Evolutionary conservation across 2,329 filamentous ascomycete species (phyloP).

Genomic region (Aspergillus viridinutans): DNA sequence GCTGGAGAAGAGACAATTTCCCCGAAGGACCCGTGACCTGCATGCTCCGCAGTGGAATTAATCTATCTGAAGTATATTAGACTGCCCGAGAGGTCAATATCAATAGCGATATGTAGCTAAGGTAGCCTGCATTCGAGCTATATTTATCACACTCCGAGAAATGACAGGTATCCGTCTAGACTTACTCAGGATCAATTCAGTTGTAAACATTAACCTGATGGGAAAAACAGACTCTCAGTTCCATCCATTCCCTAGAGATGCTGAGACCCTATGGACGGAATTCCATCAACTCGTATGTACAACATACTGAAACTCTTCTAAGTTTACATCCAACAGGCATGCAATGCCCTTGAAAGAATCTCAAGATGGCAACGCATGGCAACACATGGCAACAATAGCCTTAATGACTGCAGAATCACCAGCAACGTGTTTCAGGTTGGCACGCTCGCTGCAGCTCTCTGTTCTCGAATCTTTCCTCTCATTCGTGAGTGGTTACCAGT

Average conservation of each 20-base stretch:
- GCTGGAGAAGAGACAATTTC: background rate
- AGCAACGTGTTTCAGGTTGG: background rate
- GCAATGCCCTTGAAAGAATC: background rate
- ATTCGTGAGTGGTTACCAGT: background rate
- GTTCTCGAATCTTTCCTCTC: background rate
- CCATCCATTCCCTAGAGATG: background rate
- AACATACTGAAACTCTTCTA: background rate
- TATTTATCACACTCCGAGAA: background rate
- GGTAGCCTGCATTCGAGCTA: background rate
- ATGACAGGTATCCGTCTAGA: background rate
- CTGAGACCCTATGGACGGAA: too few relatives aligned
- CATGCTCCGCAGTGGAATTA: background rate
- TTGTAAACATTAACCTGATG: background rate
- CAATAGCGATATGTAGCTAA: background rate
- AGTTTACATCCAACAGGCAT: background rate
- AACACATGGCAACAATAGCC: background rate
- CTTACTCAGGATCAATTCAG: background rate
- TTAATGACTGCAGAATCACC: background rate
- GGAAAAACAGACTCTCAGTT: background rate
- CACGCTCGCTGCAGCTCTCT: background rate
- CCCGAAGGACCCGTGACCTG: background rate
- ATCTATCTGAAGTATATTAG: background rate
- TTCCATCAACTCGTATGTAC: too few relatives aligned
- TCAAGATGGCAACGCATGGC: background rate
- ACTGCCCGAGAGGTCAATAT: background rate